Evolutionary conservation across 305 asterid species (phyloP), one percentile per base, ranked within the genome.

Genomic region (Fraxinus sp.): DNA sequence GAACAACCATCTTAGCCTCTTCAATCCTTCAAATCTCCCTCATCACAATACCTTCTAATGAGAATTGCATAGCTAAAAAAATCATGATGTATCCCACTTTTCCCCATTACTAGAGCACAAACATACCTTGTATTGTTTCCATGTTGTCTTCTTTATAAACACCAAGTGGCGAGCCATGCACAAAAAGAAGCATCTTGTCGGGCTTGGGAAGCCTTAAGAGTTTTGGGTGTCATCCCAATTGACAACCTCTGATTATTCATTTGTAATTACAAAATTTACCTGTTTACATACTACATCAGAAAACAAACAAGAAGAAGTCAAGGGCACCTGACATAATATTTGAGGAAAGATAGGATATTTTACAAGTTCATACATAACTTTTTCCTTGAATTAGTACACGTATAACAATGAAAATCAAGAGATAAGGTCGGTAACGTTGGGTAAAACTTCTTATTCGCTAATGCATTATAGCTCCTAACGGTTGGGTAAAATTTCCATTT

Each of bases 141-240:
- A 96, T 93, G 90, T 90, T 92, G 81, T 94, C 97, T 88, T 94
- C 97, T 90, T 91, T 93, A 49, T 80, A 94, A 73, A 96, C 95
- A 77, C 98, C 99, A 5, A 96, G 97, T 37, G 98, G 99, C 16
- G 97, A 96, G 80, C 99, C 99, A 75, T 87, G 96, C 77, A 94
- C 94, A 11, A 98, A 96, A 77, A 96, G 87, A 86, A 96, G 97
- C 90, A 91, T 87, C 92, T 96, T 98, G 68, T 98, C 97, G 35
- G 82, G 90, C 87, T 91, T 94, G 2, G 98, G 99, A 55, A 88
- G 90, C 92, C 99, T 89, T 64, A 82, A n/a, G 74, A 14, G 94
- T 90, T 90, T 91, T 93, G 35, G 97, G 99, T 24, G 98, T 94
- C 86, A 91, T 79, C 84, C 97, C 98, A 62, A 94, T 82, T 7